These are phyloP conservation scores for Pterocarpus macrocarpus DNA, from an alignment of 306 rosid species.

Conservation along the genomic window DNA sequence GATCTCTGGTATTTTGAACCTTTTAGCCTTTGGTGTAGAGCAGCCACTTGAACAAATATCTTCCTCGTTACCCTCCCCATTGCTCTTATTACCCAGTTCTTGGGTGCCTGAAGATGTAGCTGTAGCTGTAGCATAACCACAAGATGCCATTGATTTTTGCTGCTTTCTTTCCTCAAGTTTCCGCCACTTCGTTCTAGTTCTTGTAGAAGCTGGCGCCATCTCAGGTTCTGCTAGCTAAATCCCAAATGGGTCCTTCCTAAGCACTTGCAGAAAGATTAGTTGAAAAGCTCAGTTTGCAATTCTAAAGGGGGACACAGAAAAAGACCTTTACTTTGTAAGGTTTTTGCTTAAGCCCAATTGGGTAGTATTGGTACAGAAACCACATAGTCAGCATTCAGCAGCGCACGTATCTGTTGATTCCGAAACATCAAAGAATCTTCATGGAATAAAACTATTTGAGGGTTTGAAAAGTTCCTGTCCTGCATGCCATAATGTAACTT, in stretches of 20 bases:
- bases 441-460: conserved; percentile 39
- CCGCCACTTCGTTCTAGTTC: conserved; percentile 29
- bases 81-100: conserved; percentile 5
- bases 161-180: conserved; percentile 39
- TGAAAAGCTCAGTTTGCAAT: conserved; percentile 38
- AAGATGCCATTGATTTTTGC: conserved; percentile 40
- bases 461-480: conserved; percentile 52
- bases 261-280: conserved; percentile 31
- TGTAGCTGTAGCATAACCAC: not conserved
- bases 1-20: conserved; percentile 59
- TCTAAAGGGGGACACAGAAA: conserved; percentile 41
- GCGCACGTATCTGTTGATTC: not conserved
- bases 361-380: conserved; percentile 29
- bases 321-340: conserved; percentile 36
- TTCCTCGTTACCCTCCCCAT: not conserved
- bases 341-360: conserved; percentile 17
- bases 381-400: conserved; percentile 24
- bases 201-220: conserved; percentile 55
- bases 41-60: conserved; percentile 37
- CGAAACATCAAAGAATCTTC: conserved; percentile 38
- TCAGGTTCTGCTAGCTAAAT: not conserved
- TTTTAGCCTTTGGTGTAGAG: conserved; percentile 65
- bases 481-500: not conserved
- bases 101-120: conserved; percentile 12
- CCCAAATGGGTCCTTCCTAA: not conserved